phyloP scores from a whole-genome alignment of 129 eudicot species.

The Artemisia tridentata region DNA sequence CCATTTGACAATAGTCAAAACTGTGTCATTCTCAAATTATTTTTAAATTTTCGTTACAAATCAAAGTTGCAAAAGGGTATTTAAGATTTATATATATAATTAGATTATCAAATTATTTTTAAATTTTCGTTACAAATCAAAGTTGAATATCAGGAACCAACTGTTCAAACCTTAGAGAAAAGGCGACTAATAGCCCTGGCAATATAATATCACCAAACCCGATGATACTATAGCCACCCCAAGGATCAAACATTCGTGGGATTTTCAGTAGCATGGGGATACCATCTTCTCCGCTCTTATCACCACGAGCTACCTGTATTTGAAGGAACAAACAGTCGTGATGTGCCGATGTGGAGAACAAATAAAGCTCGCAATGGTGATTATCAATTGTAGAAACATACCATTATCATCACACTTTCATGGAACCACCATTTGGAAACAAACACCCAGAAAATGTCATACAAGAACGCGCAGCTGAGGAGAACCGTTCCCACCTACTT shows the following conservation, averaged over 20 bases:
- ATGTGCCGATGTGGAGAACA: neutral
- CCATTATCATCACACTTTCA: slow-evolving; percentile 99
- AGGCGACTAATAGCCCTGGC: slow-evolving; percentile 89
- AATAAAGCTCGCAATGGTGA: neutral
- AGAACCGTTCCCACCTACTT: slow-evolving; percentile 96
- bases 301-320: slow-evolving; percentile 95
- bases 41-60: too few species aligned
- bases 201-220: slow-evolving; percentile 97
- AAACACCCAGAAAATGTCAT: slow-evolving; percentile 99
- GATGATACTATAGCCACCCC: slow-evolving; percentile 99
- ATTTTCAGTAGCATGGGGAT: slow-evolving; percentile 97
- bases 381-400: slow-evolving; percentile 36
- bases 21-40: too few species aligned
- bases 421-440: slow-evolving; percentile 81
- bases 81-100: too few species aligned
- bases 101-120: too few species aligned
- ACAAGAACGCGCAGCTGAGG: slow-evolving; percentile 89
- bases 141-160: slow-evolving; percentile 3
- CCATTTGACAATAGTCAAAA: neutral
- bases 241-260: slow-evolving; percentile 98
- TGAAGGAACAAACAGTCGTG: slow-evolving; percentile 4
- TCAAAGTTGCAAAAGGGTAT: too few species aligned
- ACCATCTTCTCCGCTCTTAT: slow-evolving; percentile 96
- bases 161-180: slow-evolving; percentile 72
- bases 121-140: neutral